These are phyloP conservation scores for Agaricales sp. DNA, from an alignment of 1,284 basidiomycete genomes.

Conservation along the genomic window DNA sequence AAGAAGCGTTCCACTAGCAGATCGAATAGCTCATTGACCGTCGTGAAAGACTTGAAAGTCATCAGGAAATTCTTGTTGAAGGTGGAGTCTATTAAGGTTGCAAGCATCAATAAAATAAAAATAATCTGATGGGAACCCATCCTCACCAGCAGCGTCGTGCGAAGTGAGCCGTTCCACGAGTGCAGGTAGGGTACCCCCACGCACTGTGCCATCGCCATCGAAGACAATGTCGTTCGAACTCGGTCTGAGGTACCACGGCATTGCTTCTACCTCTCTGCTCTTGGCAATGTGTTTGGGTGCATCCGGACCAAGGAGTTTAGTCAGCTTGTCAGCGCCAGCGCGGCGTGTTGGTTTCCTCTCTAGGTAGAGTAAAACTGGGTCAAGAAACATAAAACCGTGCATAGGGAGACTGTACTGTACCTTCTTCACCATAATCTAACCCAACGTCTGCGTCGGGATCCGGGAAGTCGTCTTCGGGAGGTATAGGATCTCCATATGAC, in stretches of 20 bases:
- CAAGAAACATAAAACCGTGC: not conserved
- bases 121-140: not conserved
- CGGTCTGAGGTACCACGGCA: conserved; percentile 80
- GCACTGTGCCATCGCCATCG: conserved; percentile 74
- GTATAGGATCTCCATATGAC: not conserved
- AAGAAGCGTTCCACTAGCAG: conserved; percentile 81
- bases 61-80: conserved; percentile 93
- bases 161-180: conserved; percentile 86
- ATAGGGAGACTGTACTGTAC: not conserved
- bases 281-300: conserved; percentile 22
- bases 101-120: not conserved
- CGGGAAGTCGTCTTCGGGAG: not conserved
- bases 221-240: conserved; percentile 74
- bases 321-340: conserved; percentile 46
- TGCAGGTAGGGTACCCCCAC: conserved; percentile 80
- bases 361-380: not conserved
- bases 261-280: conserved; percentile 31
- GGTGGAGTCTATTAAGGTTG: conserved; percentile 45
- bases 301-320: conserved; percentile 72
- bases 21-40: conserved; percentile 77
- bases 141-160: conserved; percentile 73
- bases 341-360: not conserved
- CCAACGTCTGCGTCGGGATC: not conserved
- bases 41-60: conserved; percentile 95
- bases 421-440: not conserved